A percentile compares a stretch with the other conserved stretches of the same genome.
Evolutionary conservation across 1,284 basidiomycete species (phyloP).

Genomic region (Heterobasidion parviporum): DNA sequence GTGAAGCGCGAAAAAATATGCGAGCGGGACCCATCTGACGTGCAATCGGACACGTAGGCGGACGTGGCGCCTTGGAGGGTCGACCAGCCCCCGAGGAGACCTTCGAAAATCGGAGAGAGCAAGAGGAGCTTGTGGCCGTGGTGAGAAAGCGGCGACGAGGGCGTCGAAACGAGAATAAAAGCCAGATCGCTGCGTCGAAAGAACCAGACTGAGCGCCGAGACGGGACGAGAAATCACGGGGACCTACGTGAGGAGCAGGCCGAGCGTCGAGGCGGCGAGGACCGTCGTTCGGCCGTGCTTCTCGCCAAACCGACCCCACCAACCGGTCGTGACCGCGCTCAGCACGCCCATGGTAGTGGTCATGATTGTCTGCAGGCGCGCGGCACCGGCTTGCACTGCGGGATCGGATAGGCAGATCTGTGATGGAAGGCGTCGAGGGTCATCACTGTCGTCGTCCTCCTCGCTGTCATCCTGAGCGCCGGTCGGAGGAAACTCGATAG

Average conservation of each 20-base stretch:
- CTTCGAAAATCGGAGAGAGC: conserved; percentile 76
- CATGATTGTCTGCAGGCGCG: conserved; percentile 61
- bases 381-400: conserved; percentile 58
- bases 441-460: conserved; percentile 22
- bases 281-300: conserved; percentile 70
- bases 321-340: conserved; percentile 78
- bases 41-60: conserved; percentile 84
- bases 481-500: conserved; percentile 2
- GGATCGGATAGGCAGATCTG: conserved; percentile 50
- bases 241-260: conserved; percentile 69
- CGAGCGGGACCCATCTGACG: conserved; percentile 75
- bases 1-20: conserved; percentile 75
- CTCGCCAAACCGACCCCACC: conserved; percentile 84
- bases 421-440: conserved; percentile 44
- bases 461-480: conserved; percentile 2
- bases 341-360: conserved; percentile 76
- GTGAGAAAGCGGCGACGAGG: conserved; percentile 39
- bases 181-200: conserved; percentile 51
- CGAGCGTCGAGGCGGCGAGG: conserved; percentile 61
- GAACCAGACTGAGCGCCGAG: not conserved
- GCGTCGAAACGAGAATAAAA: conserved; percentile 74
- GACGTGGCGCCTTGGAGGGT: conserved; percentile 72
- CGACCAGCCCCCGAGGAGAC: conserved; percentile 80
- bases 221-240: not conserved
- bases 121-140: conserved; percentile 74